Conservation (phyloP, 352 stramenopile genomes). For the Pythium insidiosum region DNA sequence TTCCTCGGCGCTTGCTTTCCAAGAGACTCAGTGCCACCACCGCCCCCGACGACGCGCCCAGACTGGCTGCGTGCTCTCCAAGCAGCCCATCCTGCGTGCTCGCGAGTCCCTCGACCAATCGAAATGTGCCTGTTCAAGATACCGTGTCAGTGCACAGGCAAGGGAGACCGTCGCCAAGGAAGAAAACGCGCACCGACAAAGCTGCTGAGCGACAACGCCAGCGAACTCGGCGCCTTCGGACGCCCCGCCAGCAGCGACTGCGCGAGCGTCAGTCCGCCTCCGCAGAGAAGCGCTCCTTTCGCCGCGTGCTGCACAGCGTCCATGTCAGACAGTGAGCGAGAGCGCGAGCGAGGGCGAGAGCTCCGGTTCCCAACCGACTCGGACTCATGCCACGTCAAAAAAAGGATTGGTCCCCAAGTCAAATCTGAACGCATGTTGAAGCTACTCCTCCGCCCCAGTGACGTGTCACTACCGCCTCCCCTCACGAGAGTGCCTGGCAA, state of each 20-base stretch:
- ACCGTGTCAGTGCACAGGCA: not conserved
- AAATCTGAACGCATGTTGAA: too few relatives aligned
- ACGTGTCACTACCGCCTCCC: too few relatives aligned
- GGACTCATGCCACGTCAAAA: too few relatives aligned
- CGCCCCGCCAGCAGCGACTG: constrained; percentile 34
- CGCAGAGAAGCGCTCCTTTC: constrained; percentile 21
- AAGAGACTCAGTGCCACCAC: constrained; percentile 30
- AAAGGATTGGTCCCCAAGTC: too few relatives aligned
- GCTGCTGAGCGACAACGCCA: constrained; percentile 39
- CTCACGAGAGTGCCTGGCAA: constrained; percentile 30
- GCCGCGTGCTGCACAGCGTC: constrained; percentile 28
- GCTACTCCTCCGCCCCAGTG: too few relatives aligned
- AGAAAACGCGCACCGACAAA: constrained; percentile 54
- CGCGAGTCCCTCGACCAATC: constrained; percentile 32
- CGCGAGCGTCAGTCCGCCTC: constrained; percentile 21
- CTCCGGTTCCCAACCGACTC: too few relatives aligned
- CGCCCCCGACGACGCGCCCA: not conserved
- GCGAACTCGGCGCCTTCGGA: constrained; percentile 26
- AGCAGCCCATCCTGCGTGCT: constrained; percentile 6
- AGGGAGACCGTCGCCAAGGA: too few relatives aligned
- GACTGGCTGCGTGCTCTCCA: not conserved
- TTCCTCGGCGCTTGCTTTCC: constrained; percentile 31
- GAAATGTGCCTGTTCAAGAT: constrained; percentile 22
- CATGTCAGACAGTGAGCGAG: too few relatives aligned
- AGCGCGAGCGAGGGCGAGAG: too few relatives aligned